Evolutionary conservation across 768 basidiomycete genomes (phyloP).

Genomic region (Boletus rubroflammeus): DNA sequence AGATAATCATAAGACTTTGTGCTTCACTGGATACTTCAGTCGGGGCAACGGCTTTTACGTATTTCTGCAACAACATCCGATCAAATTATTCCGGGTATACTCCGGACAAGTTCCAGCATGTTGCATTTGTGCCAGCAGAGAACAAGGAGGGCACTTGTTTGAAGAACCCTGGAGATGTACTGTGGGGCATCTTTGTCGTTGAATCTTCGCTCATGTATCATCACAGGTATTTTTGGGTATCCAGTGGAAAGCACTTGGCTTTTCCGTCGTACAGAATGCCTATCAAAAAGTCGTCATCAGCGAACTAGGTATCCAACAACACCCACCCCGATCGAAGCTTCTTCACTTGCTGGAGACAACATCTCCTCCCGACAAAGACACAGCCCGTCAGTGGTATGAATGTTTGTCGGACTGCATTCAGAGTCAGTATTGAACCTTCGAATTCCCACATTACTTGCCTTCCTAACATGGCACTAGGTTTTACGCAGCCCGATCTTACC

Average conservation of each 20-base stretch:
- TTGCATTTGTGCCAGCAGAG: constrained; percentile 2
- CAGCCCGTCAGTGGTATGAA: neutral
- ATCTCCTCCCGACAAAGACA: neutral
- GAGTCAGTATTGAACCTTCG: neutral
- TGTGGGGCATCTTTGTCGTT: neutral
- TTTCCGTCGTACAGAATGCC: neutral
- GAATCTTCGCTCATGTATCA: neutral
- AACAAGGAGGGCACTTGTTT: neutral
- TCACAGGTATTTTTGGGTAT: constrained; percentile 2
- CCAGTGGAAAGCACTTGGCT: constrained; percentile 8
- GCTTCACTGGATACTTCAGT: constrained; percentile 45
- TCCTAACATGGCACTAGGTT: neutral
- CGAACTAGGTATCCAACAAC: neutral
- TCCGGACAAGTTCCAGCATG: constrained; percentile 38
- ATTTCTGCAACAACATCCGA: constrained; percentile 53
- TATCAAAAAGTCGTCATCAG: neutral
- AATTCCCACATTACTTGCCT: neutral
- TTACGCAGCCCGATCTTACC: neutral
- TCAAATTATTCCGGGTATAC: constrained; percentile 37
- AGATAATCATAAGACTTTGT: constrained; percentile 62
- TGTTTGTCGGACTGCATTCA: neutral
- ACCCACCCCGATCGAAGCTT: neutral
- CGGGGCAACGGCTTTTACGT: constrained; percentile 60
- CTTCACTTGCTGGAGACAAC: neutral
- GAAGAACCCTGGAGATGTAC: neutral